Conservation (phyloP, 805 yeast species). For the Saccharomycopsis oosterbeekiorum region DNA sequence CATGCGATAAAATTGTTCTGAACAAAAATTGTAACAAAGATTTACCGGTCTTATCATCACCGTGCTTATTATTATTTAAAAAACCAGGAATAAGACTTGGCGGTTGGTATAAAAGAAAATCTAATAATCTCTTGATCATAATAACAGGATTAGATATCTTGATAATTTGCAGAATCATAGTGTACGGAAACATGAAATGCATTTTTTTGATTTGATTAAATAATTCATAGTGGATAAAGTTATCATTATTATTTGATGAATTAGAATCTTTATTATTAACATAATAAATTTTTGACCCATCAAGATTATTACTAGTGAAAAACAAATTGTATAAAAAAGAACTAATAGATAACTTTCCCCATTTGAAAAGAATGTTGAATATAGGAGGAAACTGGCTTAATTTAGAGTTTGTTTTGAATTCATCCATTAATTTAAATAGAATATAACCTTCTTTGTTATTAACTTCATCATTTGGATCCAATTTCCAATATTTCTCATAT, state of each 20-base stretch:
- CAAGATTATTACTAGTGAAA: constrained; percentile 59
- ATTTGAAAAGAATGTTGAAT: constrained; percentile 60
- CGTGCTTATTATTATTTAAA: not conserved
- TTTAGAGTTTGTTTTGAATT: constrained; percentile 45
- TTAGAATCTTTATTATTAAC: not conserved
- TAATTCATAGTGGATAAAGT: constrained; percentile 39
- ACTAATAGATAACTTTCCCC: constrained; percentile 77
- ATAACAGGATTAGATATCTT: constrained; percentile 81
- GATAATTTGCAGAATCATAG: constrained; percentile 63
- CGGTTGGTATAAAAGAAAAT: constrained; percentile 73
- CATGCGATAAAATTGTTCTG: constrained; percentile 9
- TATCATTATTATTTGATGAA: not conserved
- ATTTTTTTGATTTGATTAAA: constrained; percentile 60
- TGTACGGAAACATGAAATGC: constrained; percentile 74
- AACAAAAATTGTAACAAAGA: constrained; percentile 15
- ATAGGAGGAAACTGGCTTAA: constrained; percentile 56
- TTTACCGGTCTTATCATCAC: constrained; percentile 1
- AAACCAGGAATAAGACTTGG: constrained; percentile 12
- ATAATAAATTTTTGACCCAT: constrained; percentile 27
- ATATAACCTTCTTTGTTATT: constrained; percentile 27
- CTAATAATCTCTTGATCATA: constrained; percentile 70
- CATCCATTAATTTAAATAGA: constrained; percentile 50
- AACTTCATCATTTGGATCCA: constrained; percentile 26
- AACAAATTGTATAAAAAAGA: constrained; percentile 75
- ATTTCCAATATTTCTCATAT: constrained; percentile 20